Percentiles rank a stretch among this genome's conserved stretches.
phyloP scores from a whole-genome alignment of 1,284 basidiomycete genomes.

The Boletus hoseneyae region DNA sequence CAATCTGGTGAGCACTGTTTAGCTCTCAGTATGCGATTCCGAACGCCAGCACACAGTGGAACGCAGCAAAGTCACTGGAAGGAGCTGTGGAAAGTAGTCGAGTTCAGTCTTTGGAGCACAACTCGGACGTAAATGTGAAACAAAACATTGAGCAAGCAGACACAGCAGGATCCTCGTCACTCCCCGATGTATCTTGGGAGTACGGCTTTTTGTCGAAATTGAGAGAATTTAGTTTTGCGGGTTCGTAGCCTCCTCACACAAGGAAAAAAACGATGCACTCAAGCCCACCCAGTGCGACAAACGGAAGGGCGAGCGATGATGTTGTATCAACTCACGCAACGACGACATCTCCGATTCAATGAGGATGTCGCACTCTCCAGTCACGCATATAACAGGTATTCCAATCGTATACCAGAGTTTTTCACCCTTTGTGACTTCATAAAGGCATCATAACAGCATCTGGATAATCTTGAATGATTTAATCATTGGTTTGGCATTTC shows the following conservation, averaged over 20 bases:
- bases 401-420: constrained; percentile 4
- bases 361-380: constrained; percentile 26
- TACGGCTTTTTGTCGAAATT: constrained; percentile 9
- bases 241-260: constrained; percentile 13
- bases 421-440: constrained; percentile 3
- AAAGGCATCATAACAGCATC: constrained; percentile 85
- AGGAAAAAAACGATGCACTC: background rate
- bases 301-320: constrained; percentile 46
- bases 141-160: background rate
- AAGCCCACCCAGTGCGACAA: constrained; percentile 41
- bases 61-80: constrained; percentile 28
- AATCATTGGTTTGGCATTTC: constrained; percentile 73
- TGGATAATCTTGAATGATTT: constrained; percentile 93
- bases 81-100: constrained; percentile 16
- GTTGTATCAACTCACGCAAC: constrained; percentile 39
- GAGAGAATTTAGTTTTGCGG: constrained; percentile 25
- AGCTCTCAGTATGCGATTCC: background rate
- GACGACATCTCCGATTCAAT: constrained; percentile 27
- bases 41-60: constrained; percentile 25
- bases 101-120: background rate
- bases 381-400: constrained; percentile 59
- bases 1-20: constrained; percentile 20
- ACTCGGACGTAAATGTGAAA: constrained; percentile 4
- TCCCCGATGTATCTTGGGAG: background rate
- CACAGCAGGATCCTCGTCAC: background rate